phyloP scores from a whole-genome alignment of 2,329 filamentous ascomycete genomes.

The Penicillium frequentans region DNA sequence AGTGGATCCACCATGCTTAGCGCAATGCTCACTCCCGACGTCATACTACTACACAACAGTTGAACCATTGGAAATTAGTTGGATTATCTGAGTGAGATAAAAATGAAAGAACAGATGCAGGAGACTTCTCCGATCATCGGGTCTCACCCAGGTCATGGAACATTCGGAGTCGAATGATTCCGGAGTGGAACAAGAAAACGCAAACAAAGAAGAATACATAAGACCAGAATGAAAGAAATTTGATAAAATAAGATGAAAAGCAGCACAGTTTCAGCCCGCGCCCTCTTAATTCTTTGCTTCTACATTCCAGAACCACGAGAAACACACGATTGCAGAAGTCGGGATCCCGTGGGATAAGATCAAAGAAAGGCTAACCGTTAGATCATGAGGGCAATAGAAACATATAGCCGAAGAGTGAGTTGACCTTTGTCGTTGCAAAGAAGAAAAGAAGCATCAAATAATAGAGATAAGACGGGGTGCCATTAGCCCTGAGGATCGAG shows the following conservation, averaged over 20 bases:
- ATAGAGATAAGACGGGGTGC: background rate
- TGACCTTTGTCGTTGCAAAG: constrained; percentile 13
- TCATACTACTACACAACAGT: background rate
- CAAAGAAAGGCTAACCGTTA: background rate
- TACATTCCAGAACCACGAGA: constrained; percentile 19
- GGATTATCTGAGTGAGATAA: background rate
- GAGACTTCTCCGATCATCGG: background rate
- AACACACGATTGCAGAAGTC: constrained; percentile 15
- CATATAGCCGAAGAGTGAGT: constrained; percentile 10
- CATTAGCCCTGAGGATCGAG: background rate
- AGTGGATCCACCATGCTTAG: constrained; percentile 12
- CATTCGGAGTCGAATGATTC: constrained; percentile 5
- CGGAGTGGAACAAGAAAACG: constrained; percentile 3
- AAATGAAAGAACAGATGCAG: constrained; percentile 14
- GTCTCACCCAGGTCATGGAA: constrained; percentile 3
- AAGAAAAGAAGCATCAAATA: background rate
- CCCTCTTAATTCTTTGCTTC: constrained; percentile 29
- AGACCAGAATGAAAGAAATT: background rate
- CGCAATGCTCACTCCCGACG: constrained; percentile 6
- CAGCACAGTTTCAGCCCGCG: constrained; percentile 12
- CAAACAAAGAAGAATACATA: constrained; percentile 13
- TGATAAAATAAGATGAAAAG: background rate
- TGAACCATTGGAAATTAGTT: background rate
- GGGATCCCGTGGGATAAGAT: background rate
- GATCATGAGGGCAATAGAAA: constrained; percentile 3